These are phyloP conservation scores for Geotrichum reessii DNA, from an alignment of 1,139 yeast genomes.

Conservation along the genomic window DNA sequence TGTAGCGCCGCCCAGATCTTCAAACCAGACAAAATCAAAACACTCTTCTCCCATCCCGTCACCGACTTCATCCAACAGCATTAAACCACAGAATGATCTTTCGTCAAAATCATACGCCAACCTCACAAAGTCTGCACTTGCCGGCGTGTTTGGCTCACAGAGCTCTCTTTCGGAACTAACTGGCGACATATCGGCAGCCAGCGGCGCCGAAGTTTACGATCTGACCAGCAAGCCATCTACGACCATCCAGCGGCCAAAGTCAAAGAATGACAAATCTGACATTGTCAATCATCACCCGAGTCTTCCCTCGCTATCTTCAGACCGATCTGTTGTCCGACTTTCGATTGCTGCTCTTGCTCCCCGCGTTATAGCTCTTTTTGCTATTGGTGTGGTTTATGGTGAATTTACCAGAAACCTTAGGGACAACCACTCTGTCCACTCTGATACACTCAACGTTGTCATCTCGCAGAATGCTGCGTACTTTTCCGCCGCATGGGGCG, in stretches of 20 bases:
- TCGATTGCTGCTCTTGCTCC: slow-evolving; percentile 22
- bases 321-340: slow-evolving; percentile 20
- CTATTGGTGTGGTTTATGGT: slow-evolving; percentile 35
- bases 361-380: slow-evolving; percentile 28
- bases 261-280: neutral
- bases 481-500: slow-evolving; percentile 38
- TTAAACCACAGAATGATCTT: neutral
- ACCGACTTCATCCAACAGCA: neutral
- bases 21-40: neutral
- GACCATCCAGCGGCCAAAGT: neutral
- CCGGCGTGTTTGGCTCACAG: slow-evolving; percentile 38
- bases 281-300: slow-evolving; percentile 1
- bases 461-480: slow-evolving; percentile 30
- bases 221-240: neutral
- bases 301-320: slow-evolving; percentile 8
- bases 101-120: slow-evolving; percentile 25
- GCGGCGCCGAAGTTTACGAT: neutral
- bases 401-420: slow-evolving; percentile 34
- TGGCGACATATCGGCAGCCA: slow-evolving; percentile 29
- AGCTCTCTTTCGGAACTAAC: slow-evolving; percentile 37
- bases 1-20: slow-evolving; percentile 16
- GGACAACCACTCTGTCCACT: slow-evolving; percentile 34
- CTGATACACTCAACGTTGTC: slow-evolving; percentile 29
- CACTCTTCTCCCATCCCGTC: neutral
- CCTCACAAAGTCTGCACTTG: slow-evolving; percentile 32